Evolutionary conservation across 805 yeast genomes (phyloP).

Genomic region (Myxozyma udenii): DNA sequence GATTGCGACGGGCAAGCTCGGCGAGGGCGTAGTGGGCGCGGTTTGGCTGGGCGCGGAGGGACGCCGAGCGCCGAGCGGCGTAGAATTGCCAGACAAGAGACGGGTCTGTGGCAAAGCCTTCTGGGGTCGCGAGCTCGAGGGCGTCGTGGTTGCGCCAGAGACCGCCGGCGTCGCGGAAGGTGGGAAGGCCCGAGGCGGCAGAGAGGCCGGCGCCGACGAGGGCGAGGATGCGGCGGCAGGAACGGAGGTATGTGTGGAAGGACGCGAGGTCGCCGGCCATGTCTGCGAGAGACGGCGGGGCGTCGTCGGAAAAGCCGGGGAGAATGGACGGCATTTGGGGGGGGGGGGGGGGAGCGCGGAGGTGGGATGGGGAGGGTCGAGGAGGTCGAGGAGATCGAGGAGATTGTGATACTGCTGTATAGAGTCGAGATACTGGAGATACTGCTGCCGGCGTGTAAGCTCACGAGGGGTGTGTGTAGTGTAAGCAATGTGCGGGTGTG

Average conservation of each 20-base stretch:
- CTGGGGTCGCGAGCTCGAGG: slow-evolving; percentile 86
- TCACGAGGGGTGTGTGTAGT: too few relatives aligned
- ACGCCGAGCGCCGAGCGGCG: slow-evolving; percentile 61
- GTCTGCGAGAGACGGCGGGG: slow-evolving; percentile 8
- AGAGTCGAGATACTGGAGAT: too few relatives aligned
- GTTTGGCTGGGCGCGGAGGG: slow-evolving; percentile 69
- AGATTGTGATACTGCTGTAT: too few relatives aligned
- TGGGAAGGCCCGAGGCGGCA: slow-evolving; percentile 71
- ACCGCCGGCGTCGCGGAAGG: slow-evolving; percentile 70
- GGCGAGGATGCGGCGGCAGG: slow-evolving; percentile 39
- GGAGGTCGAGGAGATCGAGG: too few relatives aligned
- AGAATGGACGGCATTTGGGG: slow-evolving; percentile 3
- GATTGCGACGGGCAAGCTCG: slow-evolving; percentile 48
- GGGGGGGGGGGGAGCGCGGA: too few relatives aligned
- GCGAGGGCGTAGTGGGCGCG: slow-evolving; percentile 70
- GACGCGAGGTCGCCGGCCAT: slow-evolving; percentile 31
- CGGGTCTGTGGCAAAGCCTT: slow-evolving; percentile 80
- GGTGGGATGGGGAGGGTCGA: too few relatives aligned
- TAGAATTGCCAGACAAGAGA: slow-evolving; percentile 86
- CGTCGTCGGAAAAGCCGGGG: slow-evolving; percentile 1
- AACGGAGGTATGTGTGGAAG: slow-evolving; percentile 38
- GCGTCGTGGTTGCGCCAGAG: slow-evolving; percentile 75
- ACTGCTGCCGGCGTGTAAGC: too few relatives aligned
- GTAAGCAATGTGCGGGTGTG: too few relatives aligned
- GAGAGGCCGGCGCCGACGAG: slow-evolving; percentile 73